These are phyloP conservation scores for Thermomyces lanuginosus DNA, from an alignment of 2,329 filamentous ascomycete genomes.

Conservation along the genomic window DNA sequence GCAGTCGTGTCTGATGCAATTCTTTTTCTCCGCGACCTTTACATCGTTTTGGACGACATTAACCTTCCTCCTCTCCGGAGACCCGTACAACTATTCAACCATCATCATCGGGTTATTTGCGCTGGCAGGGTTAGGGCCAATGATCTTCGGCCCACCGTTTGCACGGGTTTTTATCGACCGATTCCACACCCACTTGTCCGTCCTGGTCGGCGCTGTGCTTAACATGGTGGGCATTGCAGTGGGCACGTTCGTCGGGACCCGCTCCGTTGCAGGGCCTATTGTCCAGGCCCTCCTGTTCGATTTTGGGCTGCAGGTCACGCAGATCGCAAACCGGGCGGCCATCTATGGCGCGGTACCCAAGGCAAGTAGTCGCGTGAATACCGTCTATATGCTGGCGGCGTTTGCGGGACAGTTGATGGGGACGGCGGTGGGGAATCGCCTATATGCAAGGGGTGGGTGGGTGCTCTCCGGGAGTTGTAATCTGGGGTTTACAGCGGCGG, in stretches of 20 bases:
- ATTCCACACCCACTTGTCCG: constrained; percentile 51
- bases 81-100: constrained; percentile 52
- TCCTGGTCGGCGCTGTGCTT: constrained; percentile 44
- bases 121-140: constrained; percentile 55
- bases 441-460: constrained; percentile 44
- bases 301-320: constrained; percentile 54
- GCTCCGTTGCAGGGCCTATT: constrained; percentile 53
- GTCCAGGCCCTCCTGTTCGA: constrained; percentile 57
- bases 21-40: constrained; percentile 46
- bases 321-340: constrained; percentile 54
- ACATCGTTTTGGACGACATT: constrained; percentile 59
- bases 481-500: constrained; percentile 37
- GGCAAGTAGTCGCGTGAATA: constrained; percentile 60
- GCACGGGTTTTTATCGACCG: constrained; percentile 53
- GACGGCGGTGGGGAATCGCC: constrained; percentile 41
- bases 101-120: constrained; percentile 62
- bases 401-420: constrained; percentile 64
- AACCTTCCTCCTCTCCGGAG: constrained; percentile 57
- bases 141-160: constrained; percentile 52
- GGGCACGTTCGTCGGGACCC: constrained; percentile 51
- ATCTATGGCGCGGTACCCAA: constrained; percentile 58
- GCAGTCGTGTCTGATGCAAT: constrained; percentile 51
- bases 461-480: constrained; percentile 39
- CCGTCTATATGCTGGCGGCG: constrained; percentile 61
- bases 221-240: constrained; percentile 46